These are phyloP conservation scores for Backusella australiensis DNA, from an alignment of 192 early-diverging fungal genomes.

Conservation along the genomic window DNA sequence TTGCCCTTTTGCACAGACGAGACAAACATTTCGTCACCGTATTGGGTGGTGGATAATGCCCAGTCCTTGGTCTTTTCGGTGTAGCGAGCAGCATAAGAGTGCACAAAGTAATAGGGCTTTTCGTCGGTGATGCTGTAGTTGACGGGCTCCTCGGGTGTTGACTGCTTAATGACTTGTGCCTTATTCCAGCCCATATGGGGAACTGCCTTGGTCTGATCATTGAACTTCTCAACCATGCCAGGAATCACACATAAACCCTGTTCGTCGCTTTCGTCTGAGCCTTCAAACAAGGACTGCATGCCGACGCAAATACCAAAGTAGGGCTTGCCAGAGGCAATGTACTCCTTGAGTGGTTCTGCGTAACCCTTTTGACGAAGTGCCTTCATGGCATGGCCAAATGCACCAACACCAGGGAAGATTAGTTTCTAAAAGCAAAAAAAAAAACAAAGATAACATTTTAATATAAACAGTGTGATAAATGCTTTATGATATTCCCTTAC, in stretches of 20 bases:
- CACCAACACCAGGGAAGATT: conserved; percentile 98
- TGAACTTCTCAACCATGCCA: conserved; percentile 65
- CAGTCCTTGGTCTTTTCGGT: conserved; percentile 60
- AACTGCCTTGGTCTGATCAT: conserved; percentile 73
- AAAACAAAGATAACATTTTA: no score
- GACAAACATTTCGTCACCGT: conserved; percentile 86
- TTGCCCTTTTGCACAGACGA: conserved; percentile 79
- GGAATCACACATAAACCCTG: conserved; percentile 85
- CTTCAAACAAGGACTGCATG: conserved; percentile 92
- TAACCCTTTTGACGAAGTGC: conserved; percentile 73
- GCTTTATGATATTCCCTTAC: conserved; percentile 42
- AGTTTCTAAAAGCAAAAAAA: conserved; percentile 59
- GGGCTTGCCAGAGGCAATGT: conserved; percentile 81
- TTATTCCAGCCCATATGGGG: conserved; percentile 99
- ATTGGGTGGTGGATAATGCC: conserved; percentile 81
- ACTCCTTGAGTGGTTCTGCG: conserved; percentile 76
- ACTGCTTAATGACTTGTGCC: conserved; percentile 44
- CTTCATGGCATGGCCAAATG: conserved; percentile 90
- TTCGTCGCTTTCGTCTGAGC: conserved; percentile 83
- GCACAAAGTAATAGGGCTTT: conserved; percentile 93
- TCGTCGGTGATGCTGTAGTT: conserved; percentile 44
- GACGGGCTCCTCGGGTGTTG: conserved; percentile 20
- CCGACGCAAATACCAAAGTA: conserved; percentile 99
- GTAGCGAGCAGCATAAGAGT: conserved; percentile 87
- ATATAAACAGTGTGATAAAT: no score